Conservation (phyloP, 2,329 filamentous ascomycete genomes). For the Furcasterigmium furcatum region DNA sequence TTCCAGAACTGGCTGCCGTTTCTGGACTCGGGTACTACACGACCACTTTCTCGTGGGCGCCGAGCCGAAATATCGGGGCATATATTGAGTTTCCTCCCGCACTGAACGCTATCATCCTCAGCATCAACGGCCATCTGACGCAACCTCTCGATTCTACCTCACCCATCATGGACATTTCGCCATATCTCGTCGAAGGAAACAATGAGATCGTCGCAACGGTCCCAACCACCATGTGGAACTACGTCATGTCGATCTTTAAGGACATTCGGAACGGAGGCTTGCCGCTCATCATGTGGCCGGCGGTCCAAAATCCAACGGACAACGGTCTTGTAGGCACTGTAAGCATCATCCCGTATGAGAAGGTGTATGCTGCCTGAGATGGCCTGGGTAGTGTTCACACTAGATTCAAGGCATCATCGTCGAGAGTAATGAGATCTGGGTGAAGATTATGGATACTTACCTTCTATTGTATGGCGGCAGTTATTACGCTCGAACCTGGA, state of each 20-base stretch:
- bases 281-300: neutral
- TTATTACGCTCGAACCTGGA: too few relatives aligned
- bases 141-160: neutral
- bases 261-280: neutral
- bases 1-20: constrained; percentile 1
- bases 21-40: constrained; percentile 8
- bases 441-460: too few relatives aligned
- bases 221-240: constrained; percentile 8
- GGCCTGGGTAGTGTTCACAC: too few relatives aligned
- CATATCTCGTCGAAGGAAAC: constrained; percentile 1
- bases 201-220: constrained; percentile 3
- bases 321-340: constrained; percentile 8
- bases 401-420: too few relatives aligned
- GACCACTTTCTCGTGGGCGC: constrained; percentile 6
- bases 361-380: too few relatives aligned
- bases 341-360: too few relatives aligned
- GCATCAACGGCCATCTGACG: constrained; percentile 1
- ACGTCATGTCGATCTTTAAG: neutral
- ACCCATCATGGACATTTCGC: constrained; percentile 2
- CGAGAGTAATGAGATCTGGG: too few relatives aligned
- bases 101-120: constrained; percentile 1
- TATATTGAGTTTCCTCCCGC: constrained; percentile 3
- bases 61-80: neutral
- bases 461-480: too few relatives aligned
- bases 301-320: neutral